A percentile compares a stretch with the other conserved stretches of the same genome.
phyloP scores from a whole-genome alignment of 257 asterid species.

The Lavandula angustifolia region DNA sequence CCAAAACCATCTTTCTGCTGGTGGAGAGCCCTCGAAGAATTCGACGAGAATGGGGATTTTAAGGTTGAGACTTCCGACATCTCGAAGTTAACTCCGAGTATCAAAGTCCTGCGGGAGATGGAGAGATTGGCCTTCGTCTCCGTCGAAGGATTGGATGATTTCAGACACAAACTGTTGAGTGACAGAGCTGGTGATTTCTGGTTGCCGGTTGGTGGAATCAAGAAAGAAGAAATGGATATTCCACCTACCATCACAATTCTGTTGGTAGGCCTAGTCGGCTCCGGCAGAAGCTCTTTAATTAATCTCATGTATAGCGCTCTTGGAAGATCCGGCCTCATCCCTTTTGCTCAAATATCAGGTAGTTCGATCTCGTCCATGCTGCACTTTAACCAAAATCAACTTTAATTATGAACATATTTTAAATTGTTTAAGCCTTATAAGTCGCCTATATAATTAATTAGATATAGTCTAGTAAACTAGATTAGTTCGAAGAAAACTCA shows the following conservation, averaged over 20 bases:
- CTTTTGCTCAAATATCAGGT: conserved; percentile 79
- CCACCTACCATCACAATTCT: conserved; percentile 51
- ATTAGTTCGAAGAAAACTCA: no score
- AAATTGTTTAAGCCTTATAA: no score
- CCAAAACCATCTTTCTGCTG: conserved; percentile 43
- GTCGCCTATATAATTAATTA: no score
- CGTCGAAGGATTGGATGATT: conserved; percentile 53
- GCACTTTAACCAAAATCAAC: no score
- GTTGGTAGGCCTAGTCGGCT: conserved; percentile 40
- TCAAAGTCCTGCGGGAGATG: conserved; percentile 63
- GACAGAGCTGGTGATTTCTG: conserved; percentile 71
- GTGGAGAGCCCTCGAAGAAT: conserved; percentile 60
- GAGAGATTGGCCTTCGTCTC: conserved; percentile 61
- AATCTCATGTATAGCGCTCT: conserved; percentile 73
- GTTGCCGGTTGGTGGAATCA: conserved; percentile 69
- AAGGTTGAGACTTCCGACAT: conserved; percentile 46
- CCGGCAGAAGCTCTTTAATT: conserved; percentile 66
- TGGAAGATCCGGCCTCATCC: conserved; percentile 70
- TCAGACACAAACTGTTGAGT: conserved; percentile 52
- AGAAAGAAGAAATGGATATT: conserved; percentile 57
- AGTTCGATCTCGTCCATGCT: not conserved
- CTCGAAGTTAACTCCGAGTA: conserved; percentile 53
- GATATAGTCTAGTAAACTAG: no score
- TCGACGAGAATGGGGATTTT: conserved; percentile 56
- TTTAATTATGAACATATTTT: not conserved